phyloP scores from a whole-genome alignment of 805 yeast genomes.

The Ascoidea tarda region DNA sequence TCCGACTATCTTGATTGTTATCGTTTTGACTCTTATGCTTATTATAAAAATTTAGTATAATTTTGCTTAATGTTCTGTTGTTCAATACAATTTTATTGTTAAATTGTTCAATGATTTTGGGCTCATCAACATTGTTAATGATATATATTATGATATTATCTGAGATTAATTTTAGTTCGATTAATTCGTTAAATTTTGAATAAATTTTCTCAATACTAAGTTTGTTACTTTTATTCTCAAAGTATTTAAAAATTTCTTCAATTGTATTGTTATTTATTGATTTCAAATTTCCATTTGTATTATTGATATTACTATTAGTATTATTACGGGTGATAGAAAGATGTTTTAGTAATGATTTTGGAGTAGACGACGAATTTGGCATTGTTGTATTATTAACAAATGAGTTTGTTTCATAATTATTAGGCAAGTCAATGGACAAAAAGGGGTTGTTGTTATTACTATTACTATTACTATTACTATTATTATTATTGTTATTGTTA shows the following conservation, averaged over 20 bases:
- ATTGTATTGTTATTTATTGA: background rate
- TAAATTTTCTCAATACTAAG: background rate
- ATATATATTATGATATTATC: background rate
- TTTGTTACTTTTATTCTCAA: no score
- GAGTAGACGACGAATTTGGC: background rate
- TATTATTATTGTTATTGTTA: no score
- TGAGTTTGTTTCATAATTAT: no score
- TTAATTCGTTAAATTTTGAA: background rate
- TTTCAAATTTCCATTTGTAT: background rate
- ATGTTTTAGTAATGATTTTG: background rate
- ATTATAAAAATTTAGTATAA: no score
- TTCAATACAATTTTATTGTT: background rate
- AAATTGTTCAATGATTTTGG: no score
- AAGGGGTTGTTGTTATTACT: background rate
- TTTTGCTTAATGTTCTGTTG: no score
- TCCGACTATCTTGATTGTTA: background rate
- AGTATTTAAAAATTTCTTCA: background rate
- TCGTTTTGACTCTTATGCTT: background rate
- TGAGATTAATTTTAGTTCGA: background rate
- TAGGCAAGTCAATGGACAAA: background rate
- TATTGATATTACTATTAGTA: background rate
- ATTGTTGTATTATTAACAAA: background rate
- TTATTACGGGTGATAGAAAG: background rate
- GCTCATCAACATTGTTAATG: background rate
- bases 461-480: no score